A percentile compares a stretch with the other conserved stretches of the same genome.
Evolutionary conservation across 75 land plant species (phyloP).

Genomic region (Sequoia sempervirens): DNA sequence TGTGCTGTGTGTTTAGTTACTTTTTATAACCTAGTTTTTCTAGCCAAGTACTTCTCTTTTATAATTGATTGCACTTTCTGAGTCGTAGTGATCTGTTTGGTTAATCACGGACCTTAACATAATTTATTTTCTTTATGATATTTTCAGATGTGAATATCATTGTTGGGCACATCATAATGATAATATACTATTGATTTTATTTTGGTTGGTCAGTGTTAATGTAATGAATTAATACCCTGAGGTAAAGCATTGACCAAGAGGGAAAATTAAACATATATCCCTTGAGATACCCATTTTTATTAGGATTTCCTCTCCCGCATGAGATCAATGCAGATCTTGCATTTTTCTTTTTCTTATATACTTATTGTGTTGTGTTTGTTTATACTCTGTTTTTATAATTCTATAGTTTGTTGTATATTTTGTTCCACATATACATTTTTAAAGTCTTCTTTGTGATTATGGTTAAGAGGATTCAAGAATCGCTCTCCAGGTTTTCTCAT

Average conservation of each 20-base stretch:
- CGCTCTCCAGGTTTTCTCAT: not conserved
- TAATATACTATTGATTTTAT: not conserved
- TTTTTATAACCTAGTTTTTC: too few relatives aligned
- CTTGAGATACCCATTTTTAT: not conserved
- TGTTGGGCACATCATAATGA: not conserved
- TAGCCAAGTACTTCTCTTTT: not conserved
- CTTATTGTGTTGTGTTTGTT: not conserved
- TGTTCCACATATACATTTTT: not conserved
- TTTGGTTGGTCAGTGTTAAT: not conserved
- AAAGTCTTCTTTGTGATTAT: not conserved
- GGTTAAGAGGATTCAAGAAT: not conserved
- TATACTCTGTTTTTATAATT: not conserved
- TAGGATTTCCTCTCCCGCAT: not conserved
- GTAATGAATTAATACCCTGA: not conserved
- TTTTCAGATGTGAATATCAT: not conserved
- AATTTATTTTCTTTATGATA: not conserved
- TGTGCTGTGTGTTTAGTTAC: not conserved
- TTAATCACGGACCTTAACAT: not conserved
- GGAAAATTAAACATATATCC: not conserved
- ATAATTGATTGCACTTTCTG: not conserved
- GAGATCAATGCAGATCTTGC: not conserved
- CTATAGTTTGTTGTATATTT: not conserved
- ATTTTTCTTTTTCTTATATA: not conserved
- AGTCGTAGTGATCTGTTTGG: not conserved
- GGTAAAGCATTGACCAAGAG: not conserved